Base-by-base conservation (phyloP, 1,284 basidiomycete species). In the Ustilago sp. region DNA sequence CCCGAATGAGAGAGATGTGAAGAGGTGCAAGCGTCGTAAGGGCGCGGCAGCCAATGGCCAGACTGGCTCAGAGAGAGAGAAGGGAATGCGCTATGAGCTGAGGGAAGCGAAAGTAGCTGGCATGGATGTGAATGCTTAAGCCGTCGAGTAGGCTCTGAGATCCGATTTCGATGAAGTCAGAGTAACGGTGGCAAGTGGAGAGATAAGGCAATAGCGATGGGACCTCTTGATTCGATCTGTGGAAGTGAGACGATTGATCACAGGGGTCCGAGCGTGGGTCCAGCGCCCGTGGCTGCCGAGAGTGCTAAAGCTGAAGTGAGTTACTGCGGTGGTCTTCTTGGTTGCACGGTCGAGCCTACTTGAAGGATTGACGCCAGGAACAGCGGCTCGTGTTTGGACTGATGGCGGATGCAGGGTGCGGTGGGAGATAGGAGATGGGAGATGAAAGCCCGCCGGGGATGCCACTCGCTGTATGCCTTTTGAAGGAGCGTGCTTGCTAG, bases 31-130 rank as follows among this genome's bases (percentile, higher is more conserved):
- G 57, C 57, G 43, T 15, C n/a, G 43, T 19, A 19, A n/a, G 23
- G 23, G 7, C n/a, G n/a, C n/a, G 43, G 6, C 43, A 45, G 43
- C 43, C 43, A 19, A 19, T 13, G 39, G 39, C 39, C 13, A 41
- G 39, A 41, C 39, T 41, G 7, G 38, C 15, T 28, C 23, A 28
- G 23, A 28, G 23, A 23, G 39, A 41, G n/a, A 11, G 43, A n/a
- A 19, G 43, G 41, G n/a, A 35, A 23, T 4, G 35, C 11, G 39
- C 32, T 58, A 58, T 19, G 43, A 58, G 56, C 56, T 36, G 43
- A 34, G 43, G 11, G 32, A 45, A 15, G 23, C 28, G 41, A 31
- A 45, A 3, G 41, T 8, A 15, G 11, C 13, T 31, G 56, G 45
- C 43, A 58, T 58, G 56, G 8, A 48, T 4, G 32, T 36, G 51